Evolutionary conservation across 345 rosid genomes (phyloP), one percentile per base, ranked within the genome.

Genomic region (Mangifera indica): DNA sequence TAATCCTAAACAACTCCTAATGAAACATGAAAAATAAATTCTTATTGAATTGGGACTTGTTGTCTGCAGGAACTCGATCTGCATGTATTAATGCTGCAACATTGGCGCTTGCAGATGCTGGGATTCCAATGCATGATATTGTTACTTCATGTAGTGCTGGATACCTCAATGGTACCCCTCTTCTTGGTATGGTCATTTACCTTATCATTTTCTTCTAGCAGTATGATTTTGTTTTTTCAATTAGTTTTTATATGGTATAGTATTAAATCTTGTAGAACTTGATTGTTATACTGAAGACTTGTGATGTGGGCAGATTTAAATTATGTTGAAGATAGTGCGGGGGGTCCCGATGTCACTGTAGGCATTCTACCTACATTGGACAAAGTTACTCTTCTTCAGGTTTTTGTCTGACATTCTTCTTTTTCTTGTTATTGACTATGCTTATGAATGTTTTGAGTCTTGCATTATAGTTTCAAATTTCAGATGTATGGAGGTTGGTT

Each of bases 31-130:
- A 42, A 44, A 13, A 5, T 66, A 9, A 5, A 66, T 17, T 37
- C 45, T 42, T 8, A 1, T n/a, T 62, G 17, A 20, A 37, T 44
- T 37, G 34, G 29, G 48, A 6, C 61, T 13, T 71, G 20, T 66
- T 48, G 0, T 24, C 32, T 56, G 61, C 82, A 92, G 98, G 97
- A 77, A 92, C 99, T 66, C 84, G 98, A 79, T 89, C 96, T 52
- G 98, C 99, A 53, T 92, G 98, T 81, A 92, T 95, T 77, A 95
- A 95, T 85, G 99, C 99, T 18, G 98, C 98, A 21, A 89, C 94
- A 56, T 82, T 95, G 85, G 98, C 99, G 72, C 88, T 95, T 20
- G 93, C 97, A 29, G 98, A 95, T 84, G 99, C 99, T 48, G 98
- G 97, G 55, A 91, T 95, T 72, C 99, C 98, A n/a, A 92, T 95